Evolutionary conservation across 306 rosid genomes (phyloP), one percentile per base, ranked within the genome.

Genomic region (Carpinus fangiana): DNA sequence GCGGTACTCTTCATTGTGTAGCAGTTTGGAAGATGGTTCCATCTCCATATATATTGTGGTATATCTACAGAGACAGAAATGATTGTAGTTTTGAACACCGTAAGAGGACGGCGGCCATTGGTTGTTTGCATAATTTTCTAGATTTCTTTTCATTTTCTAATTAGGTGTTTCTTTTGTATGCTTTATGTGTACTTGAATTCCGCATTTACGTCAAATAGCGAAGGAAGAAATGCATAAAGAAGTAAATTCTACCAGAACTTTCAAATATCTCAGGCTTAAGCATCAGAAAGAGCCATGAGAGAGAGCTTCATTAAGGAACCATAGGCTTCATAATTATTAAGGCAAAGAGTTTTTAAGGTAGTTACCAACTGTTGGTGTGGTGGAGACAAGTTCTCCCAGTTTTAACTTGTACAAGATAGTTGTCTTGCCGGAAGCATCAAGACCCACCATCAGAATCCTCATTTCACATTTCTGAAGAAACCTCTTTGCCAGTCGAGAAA

Each of bases 351-450:
- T 57, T 41, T 4, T 12, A 54, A 54, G 4, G 17, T 48, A 46
- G 26, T 36, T 72, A 82, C 90, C 92, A 43, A 84, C 82, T 23
- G 92, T 86, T 36, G 88, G 86, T 26, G 82, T 45, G 52, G 89
- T 72, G 68, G 75, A 52, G 10, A 82, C 81, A 0, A 70, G 45
- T 26, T 81, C 80, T 16, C 93, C 89, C 31, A 82, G 68, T 71
- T 84, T 85, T 0, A 85, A 82, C 86, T 86, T 89, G 81, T 77
- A 87, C 8, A 87, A 73, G 66, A 82, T 85, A 72, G 90, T 79
- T 21, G 88, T 85, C 81, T 88, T 88, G 21, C 90, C 88, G 1
- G 88, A 86, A n/a, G 87, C 89, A 84, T 88, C 88, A 79, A 89
- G 92, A 82, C 85, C 86, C 52, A 86, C 79, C 86, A 89, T 86